A percentile compares a stretch with the other conserved stretches of the same genome.
Evolutionary conservation across 2,329 filamentous ascomycete genomes (phyloP).

Genomic region (Clarireedia hainanense): DNA sequence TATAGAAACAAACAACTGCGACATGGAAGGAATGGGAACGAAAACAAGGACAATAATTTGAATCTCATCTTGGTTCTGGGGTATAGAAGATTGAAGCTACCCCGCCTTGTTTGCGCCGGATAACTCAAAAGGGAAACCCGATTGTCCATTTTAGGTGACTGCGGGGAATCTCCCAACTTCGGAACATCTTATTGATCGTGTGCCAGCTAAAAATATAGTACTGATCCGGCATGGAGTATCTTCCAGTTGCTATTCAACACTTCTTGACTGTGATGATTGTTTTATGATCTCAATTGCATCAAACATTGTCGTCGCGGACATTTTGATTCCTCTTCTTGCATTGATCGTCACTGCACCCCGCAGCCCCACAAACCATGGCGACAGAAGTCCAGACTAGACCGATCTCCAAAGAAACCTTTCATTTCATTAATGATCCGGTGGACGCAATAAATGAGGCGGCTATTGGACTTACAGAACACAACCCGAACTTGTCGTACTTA

Average conservation of each 20-base stretch:
- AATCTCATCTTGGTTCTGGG: background rate
- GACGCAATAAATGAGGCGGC: constrained; percentile 24
- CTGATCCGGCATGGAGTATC: background rate
- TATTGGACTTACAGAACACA: constrained; percentile 19
- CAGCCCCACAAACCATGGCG: constrained; percentile 17
- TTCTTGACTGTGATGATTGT: background rate
- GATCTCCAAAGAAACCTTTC: constrained; percentile 20
- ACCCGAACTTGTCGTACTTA: constrained; percentile 19
- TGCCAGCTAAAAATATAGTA: background rate
- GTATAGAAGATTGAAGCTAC: background rate
- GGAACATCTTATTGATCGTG: background rate
- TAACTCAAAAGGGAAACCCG: constrained; percentile 13
- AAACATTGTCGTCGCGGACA: background rate
- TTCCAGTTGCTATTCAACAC: background rate
- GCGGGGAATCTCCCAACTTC: constrained; percentile 10
- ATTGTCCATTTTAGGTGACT: background rate
- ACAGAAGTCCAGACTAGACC: constrained; percentile 17
- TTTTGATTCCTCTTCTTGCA: background rate
- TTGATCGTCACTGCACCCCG: constrained; percentile 7
- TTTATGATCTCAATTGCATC: too few species aligned
- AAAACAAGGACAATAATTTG: background rate
- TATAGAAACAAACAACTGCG: background rate
- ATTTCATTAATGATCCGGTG: constrained; percentile 21
- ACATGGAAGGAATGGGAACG: background rate
- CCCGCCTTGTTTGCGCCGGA: constrained; percentile 3